These are phyloP conservation scores for Cutaneotrichosporon spelunceum DNA, from an alignment of 1,284 basidiomycete species.

Conservation along the genomic window DNA sequence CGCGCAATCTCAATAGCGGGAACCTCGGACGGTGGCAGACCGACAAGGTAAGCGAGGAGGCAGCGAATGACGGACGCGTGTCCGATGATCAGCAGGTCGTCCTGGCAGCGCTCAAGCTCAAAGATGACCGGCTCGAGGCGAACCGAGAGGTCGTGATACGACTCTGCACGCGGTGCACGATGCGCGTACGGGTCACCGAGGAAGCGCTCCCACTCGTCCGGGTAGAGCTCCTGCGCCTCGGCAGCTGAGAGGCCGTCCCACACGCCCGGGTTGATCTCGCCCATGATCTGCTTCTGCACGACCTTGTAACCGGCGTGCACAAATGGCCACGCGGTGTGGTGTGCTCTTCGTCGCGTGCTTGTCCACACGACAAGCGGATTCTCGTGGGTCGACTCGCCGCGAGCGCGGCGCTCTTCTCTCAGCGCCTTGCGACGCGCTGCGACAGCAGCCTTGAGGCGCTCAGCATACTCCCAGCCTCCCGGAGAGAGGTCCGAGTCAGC, in stretches of 20 bases:
- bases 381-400: conserved; percentile 54
- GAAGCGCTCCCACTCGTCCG: conserved; percentile 91
- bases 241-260: conserved; percentile 93
- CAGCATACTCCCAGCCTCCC: conserved; percentile 91
- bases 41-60: conserved; percentile 84
- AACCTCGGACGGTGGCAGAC: conserved; percentile 91
- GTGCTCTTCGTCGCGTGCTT: conserved; percentile 83
- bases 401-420: conserved; percentile 62
- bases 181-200: conserved; percentile 90
- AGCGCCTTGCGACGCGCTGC: conserved; percentile 62
- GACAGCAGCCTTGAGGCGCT: conserved; percentile 78
- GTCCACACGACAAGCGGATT: conserved; percentile 89
- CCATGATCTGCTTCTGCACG: conserved; percentile 90
- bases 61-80: conserved; percentile 98
- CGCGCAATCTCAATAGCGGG: conserved; percentile 93
- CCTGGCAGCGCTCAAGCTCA: conserved; percentile 73
- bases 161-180: conserved; percentile 85
- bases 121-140: conserved; percentile 78
- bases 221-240: conserved; percentile 83
- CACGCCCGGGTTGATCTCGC: conserved; percentile 94
- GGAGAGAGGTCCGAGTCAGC: conserved; percentile 95
- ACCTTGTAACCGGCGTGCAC: conserved; percentile 69
- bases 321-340: conserved; percentile 96
- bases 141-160: conserved; percentile 82
- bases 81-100: conserved; percentile 73